Base-by-base conservation (phyloP, 495 filamentous ascomycete genomes). In the Podospora didyma region DNA sequence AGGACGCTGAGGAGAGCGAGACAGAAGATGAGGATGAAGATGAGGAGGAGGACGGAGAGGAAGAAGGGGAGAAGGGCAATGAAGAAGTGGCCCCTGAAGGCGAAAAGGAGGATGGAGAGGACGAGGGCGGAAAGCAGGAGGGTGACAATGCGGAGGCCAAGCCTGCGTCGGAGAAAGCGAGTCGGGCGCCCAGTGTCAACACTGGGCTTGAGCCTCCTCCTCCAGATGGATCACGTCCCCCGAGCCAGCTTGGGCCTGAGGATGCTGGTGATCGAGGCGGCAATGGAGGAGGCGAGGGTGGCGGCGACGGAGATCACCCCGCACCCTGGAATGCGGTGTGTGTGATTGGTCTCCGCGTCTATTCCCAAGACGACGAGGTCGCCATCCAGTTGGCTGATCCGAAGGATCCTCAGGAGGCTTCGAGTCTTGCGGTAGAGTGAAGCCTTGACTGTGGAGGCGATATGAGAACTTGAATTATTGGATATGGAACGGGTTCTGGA, bases 261-360 rank as follows among this genome's bases (percentile, higher is more conserved):
- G 26, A 31, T n/a, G n/a, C n/a, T n/a, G n/a, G n/a, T n/a, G n/a
- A n/a, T n/a, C n/a, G n/a, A n/a, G n/a, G n/a, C n/a, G n/a, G n/a
- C n/a, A n/a, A n/a, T n/a, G n/a, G n/a, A n/a, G n/a, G n/a, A n/a
- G n/a, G n/a, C n/a, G n/a, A n/a, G n/a, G 46, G 41, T 2, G 42
- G 16, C 19, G 49, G 50, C 14, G 57, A 61, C 11, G 28, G 34
- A 0, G 57, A 34, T 16, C 16, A 37, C 12, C 46, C 46, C 11
- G 17, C 74, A 54, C 74, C 75, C 2, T 82, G 79, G 79, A 79
- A 81, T 56, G 79, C 79, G 9, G 70, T 81, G 5, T 79, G 75
- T 56, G 76, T 79, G 14, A 62, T 82, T 28, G 79, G 79, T 0
- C 64, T 82, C 10, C 64, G 78, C 14, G 75, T 82, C 11, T 80